These are phyloP conservation scores for Thelonectria rubi DNA, from an alignment of 2,329 filamentous ascomycete genomes.

Conservation along the genomic window DNA sequence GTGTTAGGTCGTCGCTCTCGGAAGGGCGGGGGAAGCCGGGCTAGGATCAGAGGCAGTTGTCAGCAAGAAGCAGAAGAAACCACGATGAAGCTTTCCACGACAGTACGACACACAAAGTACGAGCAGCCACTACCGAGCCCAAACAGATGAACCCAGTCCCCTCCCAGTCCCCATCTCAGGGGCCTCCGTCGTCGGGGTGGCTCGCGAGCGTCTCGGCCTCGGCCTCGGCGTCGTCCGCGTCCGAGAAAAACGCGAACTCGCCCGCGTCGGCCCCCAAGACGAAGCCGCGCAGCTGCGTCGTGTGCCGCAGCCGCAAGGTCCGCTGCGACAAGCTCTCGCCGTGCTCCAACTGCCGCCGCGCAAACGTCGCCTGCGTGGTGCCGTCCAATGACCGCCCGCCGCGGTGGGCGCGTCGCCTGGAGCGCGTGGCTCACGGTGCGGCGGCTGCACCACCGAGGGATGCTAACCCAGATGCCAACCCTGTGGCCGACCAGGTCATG, in stretches of 20 bases:
- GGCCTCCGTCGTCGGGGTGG: not conserved
- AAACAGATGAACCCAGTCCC: too few relatives aligned
- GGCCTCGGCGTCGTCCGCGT: constrained; percentile 29
- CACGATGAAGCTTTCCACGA: not conserved
- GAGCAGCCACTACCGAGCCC: not conserved
- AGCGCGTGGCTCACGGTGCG: constrained; percentile 48
- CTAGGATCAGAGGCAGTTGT: not conserved
- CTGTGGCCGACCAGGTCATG: constrained; percentile 52
- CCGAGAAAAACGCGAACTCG: constrained; percentile 39
- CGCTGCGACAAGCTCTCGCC: constrained; percentile 65
- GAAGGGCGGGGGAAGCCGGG: not conserved
- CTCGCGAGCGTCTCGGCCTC: constrained; percentile 33
- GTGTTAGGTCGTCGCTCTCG: not conserved
- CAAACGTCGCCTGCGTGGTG: constrained; percentile 61
- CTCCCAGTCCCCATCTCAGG: not conserved
- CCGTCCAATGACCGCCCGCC: constrained; percentile 60
- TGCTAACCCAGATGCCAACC: constrained; percentile 40
- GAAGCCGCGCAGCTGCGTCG: constrained; percentile 58
- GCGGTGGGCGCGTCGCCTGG: constrained; percentile 63
- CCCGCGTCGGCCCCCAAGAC: constrained; percentile 25
- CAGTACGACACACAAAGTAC: too few relatives aligned
- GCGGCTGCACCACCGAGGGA: constrained; percentile 37
- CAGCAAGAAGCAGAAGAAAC: not conserved
- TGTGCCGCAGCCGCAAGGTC: constrained; percentile 64
- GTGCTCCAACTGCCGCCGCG: constrained; percentile 65